Percentiles rank a stretch among this genome's conserved stretches.
Evolutionary conservation across 768 basidiomycete genomes (phyloP).

Genomic region (Dentipellis fragilis): DNA sequence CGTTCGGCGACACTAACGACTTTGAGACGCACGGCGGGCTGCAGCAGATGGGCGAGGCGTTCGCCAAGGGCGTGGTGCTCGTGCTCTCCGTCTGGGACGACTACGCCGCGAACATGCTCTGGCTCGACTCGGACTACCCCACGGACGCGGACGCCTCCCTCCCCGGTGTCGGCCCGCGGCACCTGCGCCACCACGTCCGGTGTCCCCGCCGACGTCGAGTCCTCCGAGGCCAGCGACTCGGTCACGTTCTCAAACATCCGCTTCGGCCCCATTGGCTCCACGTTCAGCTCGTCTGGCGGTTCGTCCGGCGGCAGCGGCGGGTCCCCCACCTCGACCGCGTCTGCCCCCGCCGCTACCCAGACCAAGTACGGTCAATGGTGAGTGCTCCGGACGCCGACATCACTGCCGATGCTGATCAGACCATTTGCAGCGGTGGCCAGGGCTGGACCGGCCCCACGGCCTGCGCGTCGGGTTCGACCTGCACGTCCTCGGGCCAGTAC

Average conservation of each 20-base stretch:
- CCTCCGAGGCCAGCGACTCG: conserved; percentile 25
- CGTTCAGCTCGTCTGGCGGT: conserved; percentile 20
- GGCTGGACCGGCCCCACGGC: background rate
- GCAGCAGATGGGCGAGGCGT: conserved; percentile 20
- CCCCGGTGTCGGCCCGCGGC: conserved; percentile 40
- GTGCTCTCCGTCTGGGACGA: conserved; percentile 46
- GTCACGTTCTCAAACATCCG: conserved; percentile 48
- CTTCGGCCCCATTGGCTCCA: conserved; percentile 39
- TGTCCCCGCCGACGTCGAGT: conserved; percentile 33
- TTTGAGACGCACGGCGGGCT: conserved; percentile 33
- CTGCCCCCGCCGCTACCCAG: background rate
- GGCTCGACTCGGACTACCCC: conserved; percentile 46
- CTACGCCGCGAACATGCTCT: conserved; percentile 43
- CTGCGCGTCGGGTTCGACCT: background rate
- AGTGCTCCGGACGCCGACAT: background rate
- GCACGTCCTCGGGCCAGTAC: background rate
- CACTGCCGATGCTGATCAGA: background rate
- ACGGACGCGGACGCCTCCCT: conserved; percentile 15
- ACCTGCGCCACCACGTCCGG: conserved; percentile 40
- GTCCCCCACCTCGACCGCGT: background rate
- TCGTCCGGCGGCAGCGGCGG: background rate
- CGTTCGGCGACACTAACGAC: conserved; percentile 31
- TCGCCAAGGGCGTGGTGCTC: conserved; percentile 34
- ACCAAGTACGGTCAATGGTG: background rate
- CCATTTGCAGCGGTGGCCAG: background rate